These are phyloP conservation scores for Paraleonurus japonicus DNA, from an alignment of 257 asterid species.

Conservation along the genomic window DNA sequence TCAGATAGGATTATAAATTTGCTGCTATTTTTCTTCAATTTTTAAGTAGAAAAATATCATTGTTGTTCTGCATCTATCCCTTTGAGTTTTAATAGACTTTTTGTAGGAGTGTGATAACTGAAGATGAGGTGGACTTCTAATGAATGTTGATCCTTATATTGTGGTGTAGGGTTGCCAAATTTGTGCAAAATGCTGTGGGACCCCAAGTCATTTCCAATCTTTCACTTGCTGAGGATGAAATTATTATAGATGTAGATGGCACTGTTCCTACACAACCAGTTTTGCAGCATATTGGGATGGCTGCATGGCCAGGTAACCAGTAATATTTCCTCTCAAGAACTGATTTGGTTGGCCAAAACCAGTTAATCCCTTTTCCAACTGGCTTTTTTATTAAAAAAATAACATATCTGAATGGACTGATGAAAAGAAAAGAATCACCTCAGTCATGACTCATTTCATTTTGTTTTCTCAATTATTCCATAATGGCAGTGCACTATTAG, in stretches of 20 bases:
- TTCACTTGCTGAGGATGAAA: constrained; percentile 79
- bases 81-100: constrained; percentile 15
- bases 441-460: neutral
- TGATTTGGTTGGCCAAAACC: constrained; percentile 22
- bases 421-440: constrained; percentile 8
- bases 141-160: constrained; percentile 22
- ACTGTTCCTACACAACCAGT: constrained; percentile 85
- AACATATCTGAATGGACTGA: constrained; percentile 9
- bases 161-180: constrained; percentile 67
- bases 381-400: neutral
- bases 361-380: constrained; percentile 17
- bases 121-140: constrained; percentile 12
- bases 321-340: constrained; percentile 25
- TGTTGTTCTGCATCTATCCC: neutral
- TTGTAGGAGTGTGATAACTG: constrained; percentile 12
- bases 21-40: constrained; percentile 14
- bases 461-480: constrained; percentile 6
- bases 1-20: constrained; percentile 16
- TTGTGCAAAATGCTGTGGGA: constrained; percentile 56
- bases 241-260: constrained; percentile 73
- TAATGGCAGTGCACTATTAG: too few species aligned
- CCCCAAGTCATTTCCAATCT: constrained; percentile 63
- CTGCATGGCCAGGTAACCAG: constrained; percentile 92
- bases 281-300: constrained; percentile 82
- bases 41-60: constrained; percentile 2